A percentile compares a stretch with the other conserved stretches of the same genome.
Evolutionary conservation across 768 basidiomycete genomes (phyloP).

Genomic region (Bullera alba): DNA sequence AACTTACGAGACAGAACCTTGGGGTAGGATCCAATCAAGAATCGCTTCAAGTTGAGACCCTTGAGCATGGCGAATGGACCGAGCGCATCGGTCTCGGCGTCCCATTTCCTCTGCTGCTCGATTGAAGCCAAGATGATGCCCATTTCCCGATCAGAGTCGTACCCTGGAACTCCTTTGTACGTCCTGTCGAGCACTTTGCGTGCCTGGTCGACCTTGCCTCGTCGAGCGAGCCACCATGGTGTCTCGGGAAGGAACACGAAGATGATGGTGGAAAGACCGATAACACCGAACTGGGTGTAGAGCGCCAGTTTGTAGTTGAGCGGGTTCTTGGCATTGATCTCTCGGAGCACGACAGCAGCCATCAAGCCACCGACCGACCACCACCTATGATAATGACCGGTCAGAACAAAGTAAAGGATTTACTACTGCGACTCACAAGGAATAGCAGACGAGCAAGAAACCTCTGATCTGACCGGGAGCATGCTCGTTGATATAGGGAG

Average conservation of each 20-base stretch:
- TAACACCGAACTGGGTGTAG: slow-evolving; percentile 30
- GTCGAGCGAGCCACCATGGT: slow-evolving; percentile 21
- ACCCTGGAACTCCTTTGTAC: slow-evolving; percentile 4
- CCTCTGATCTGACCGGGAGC: slow-evolving; percentile 28
- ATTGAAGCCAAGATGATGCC: slow-evolving; percentile 16
- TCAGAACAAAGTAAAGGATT: neutral
- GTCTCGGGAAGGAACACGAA: slow-evolving; percentile 25
- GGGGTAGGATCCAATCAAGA: slow-evolving; percentile 25
- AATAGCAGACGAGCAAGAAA: slow-evolving; percentile 23
- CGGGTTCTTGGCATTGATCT: slow-evolving; percentile 3
- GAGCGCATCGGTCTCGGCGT: neutral
- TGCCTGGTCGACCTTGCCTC: slow-evolving; percentile 16
- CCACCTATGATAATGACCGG: slow-evolving; percentile 8
- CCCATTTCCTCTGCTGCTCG: slow-evolving; percentile 12
- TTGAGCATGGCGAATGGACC: slow-evolving; percentile 18
- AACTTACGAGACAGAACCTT: slow-evolving; percentile 7
- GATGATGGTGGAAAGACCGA: slow-evolving; percentile 16
- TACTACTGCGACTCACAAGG: neutral
- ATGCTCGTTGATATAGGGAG: slow-evolving; percentile 25
- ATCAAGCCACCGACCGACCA: slow-evolving; percentile 19
- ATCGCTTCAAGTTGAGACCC: slow-evolving; percentile 22
- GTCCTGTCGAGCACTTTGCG: slow-evolving; percentile 6
- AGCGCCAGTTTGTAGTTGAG: slow-evolving; percentile 17
- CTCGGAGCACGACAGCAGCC: slow-evolving; percentile 12
- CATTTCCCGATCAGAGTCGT: slow-evolving; percentile 15